Base-by-base conservation (phyloP, 225 moss, liverwort and hornwort genomes). In the Polytrichum commune region DNA sequence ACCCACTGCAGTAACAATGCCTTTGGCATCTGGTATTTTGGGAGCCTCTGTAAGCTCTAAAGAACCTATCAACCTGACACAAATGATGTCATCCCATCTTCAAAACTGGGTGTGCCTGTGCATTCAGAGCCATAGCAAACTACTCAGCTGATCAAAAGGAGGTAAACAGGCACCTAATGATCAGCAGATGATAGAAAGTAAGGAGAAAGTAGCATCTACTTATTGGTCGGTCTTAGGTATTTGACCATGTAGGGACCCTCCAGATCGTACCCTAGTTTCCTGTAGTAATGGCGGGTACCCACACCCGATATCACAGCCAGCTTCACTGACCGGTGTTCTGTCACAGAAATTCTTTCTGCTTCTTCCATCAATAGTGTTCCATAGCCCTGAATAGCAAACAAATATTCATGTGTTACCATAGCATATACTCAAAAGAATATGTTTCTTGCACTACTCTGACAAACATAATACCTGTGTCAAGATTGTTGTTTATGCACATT, bases 171-270 rank as follows among this genome's bases (percentile, higher is more conserved):
- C 60, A 60, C 60, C 24, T 60, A n/a, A 13, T 46, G 22, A 60
- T 60, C 8, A 60, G 20, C 22, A 20, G 22, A 22, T n/a, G 60
- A 60, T 60, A 60, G 22, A 7, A 60, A 22, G 60, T 20, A 7
- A 20, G 24, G 60, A 60, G 60, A 60, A 8, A 46, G 46, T 13
- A 46, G 46, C 13, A 46, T 46, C 46, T 46, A 3, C 46, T 13
- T 46, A 46, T 63, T 69, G 56, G 57, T 27, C 46, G 81, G 58
- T 65, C 79, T 76, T 25, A 95, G 78, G 75, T 87, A 80, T 80
- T 98, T 98, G 27, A 98, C 90, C 98, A 98, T 98, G 78, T 98
- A 98, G 18, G 98, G 93, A 76, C 98, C 98, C 81, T 98, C 98
- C 65, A 95, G 79, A 83, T 98, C 98, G 77, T 95, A 98, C 19